Base-by-base conservation (phyloP, 2,329 filamentous ascomycete genomes). In the Mycocentrospora acerina region DNA sequence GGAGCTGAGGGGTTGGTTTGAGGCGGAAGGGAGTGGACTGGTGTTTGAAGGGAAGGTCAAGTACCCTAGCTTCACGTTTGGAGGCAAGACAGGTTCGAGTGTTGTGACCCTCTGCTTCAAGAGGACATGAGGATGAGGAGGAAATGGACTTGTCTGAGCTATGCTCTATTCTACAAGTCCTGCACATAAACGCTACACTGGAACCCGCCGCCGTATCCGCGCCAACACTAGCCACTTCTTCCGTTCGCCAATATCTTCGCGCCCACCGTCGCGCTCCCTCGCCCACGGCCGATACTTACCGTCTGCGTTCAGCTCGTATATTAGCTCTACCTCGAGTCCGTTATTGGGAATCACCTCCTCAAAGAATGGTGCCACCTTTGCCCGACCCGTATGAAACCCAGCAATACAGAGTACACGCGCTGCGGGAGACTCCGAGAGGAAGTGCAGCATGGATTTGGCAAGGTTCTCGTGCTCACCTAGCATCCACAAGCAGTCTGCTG, bases 21-120 rank as follows among this genome's bases (percentile, higher is more conserved):
- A 78, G 34, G 55, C 97, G 61, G 81, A 78, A 34, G 55, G 61
- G 4, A 46, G 66, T 37, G 60, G 72, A 33, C 75, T 94, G 53
- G 72, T 73, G 44, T 79, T 82, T 40, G 82, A 80, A 37, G 83
- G 80, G 1, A 77, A 80, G 53, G 82, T 95, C 37, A 80, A 85
- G 59, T 97, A 97, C 67, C 86, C 82, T 15, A 86, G 82, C 35
- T 97, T 95, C 67, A 85, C 81, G 40, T 98, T 96, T 71, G 91
- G 90, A 0, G 91, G 91, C 5, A 81, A 82, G 64, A 87, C 89
- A 62, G 91, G 91, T 2, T 88, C 93, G 73, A 89, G 87, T 2
- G 89, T 97, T 27, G 91, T 85, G 59, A 95, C 86, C 42, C 67
- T 96, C 37, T 91, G 88, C 62, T 95, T 96, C 65, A 77, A 74